These are phyloP conservation scores for Dichomitus squalens DNA, from an alignment of 1,284 basidiomycete species.

Conservation along the genomic window DNA sequence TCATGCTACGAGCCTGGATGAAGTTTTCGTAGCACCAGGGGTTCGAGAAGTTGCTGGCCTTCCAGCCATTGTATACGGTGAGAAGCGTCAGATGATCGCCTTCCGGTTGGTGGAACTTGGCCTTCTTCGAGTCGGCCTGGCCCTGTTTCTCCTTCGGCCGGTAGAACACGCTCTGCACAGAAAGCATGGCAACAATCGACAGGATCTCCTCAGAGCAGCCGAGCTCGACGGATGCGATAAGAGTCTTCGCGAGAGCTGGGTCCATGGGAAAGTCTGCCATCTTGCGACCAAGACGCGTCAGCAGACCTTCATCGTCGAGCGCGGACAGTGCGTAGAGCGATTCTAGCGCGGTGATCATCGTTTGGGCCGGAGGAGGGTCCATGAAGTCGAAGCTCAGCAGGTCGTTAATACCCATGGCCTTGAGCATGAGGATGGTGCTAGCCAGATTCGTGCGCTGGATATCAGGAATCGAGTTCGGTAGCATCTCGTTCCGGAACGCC, in stretches of 20 bases:
- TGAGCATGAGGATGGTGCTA: slow-evolving; percentile 92
- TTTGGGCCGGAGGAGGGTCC: slow-evolving; percentile 97
- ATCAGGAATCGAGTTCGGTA: slow-evolving; percentile 97
- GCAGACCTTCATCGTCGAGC: slow-evolving; percentile 93
- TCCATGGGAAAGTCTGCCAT: slow-evolving; percentile 99
- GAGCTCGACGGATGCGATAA: slow-evolving; percentile 96
- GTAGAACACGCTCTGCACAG: slow-evolving; percentile 96
- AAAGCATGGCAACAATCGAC: slow-evolving; percentile 97
- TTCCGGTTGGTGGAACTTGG: slow-evolving; percentile 97
- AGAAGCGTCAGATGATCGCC: slow-evolving; percentile 95
- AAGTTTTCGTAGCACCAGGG: slow-evolving; percentile 99
- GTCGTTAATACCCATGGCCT: slow-evolving; percentile 99
- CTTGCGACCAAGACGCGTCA: slow-evolving; percentile 94
- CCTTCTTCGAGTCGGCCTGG: slow-evolving; percentile 98
- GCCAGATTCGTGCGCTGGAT: slow-evolving; percentile 96
- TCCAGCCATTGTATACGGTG: slow-evolving; percentile 99
- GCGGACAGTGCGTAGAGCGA: slow-evolving; percentile 94
- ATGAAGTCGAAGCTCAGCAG: slow-evolving; percentile 98
- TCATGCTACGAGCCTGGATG: slow-evolving; percentile 96
- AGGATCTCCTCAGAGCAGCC: slow-evolving; percentile 98
- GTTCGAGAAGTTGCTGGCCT: slow-evolving; percentile 91
- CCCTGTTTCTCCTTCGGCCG: slow-evolving; percentile 98
- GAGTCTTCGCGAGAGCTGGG: slow-evolving; percentile 94
- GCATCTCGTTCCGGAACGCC: slow-evolving; percentile 98
- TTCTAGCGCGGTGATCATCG: slow-evolving; percentile 94